Conservation (phyloP, 192 early-diverging fungal species). For the Gryganskiella cystojenkinii region DNA sequence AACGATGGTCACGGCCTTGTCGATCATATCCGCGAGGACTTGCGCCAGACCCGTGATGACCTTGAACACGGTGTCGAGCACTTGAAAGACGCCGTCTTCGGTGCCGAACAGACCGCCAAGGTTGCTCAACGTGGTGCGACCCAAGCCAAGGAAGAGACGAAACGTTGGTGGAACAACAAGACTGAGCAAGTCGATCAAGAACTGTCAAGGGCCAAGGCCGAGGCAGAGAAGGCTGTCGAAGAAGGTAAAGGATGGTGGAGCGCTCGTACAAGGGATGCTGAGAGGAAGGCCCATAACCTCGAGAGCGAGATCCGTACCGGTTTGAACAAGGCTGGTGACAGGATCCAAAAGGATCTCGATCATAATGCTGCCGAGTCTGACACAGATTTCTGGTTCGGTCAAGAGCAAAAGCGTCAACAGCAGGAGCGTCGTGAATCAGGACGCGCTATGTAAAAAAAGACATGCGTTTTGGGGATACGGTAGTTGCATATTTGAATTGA, state of each 20-base stretch:
- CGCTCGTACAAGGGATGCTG: neutral
- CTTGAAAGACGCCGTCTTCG: constrained; percentile 31
- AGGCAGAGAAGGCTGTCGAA: constrained; percentile 2
- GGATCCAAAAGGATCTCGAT: constrained; percentile 32
- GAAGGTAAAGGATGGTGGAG: constrained; percentile 31
- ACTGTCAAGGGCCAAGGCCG: neutral
- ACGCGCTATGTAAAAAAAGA: constrained; percentile 34
- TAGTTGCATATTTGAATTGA: no score
- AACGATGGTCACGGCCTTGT: constrained; percentile 17
- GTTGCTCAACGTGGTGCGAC: neutral
- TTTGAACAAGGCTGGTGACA: constrained; percentile 34
- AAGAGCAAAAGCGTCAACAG: constrained; percentile 24
- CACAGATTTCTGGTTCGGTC: constrained; percentile 25
- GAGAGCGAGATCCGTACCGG: constrained; percentile 12
- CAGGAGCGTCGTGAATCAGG: constrained; percentile 43
- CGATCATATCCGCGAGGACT: constrained; percentile 40
- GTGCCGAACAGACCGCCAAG: constrained; percentile 13
- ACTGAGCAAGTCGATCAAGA: neutral
- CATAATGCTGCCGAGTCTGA: constrained; percentile 16
- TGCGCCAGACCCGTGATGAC: constrained; percentile 22
- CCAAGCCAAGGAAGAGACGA: neutral
- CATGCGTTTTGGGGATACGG: no score
- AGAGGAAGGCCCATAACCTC: constrained; percentile 3
- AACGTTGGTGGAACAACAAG: no score
- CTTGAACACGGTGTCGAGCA: constrained; percentile 19